These are phyloP conservation scores for Recurvomyces mirabilis DNA, from an alignment of 495 filamentous ascomycete species.

Conservation along the genomic window DNA sequence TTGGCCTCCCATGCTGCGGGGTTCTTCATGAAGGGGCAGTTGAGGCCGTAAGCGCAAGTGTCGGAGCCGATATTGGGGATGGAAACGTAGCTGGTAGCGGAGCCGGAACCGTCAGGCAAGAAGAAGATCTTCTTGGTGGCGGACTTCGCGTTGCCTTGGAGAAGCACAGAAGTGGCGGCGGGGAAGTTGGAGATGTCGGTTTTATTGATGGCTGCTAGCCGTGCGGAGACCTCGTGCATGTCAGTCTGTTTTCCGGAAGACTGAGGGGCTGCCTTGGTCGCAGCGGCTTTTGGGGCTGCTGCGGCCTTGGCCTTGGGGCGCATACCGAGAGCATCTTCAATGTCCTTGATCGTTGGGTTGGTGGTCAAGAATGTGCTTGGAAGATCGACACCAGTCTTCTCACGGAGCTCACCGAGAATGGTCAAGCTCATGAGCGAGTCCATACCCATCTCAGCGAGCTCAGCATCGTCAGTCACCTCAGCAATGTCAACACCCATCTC, in stretches of 20 bases:
- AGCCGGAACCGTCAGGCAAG: slow-evolving; percentile 68
- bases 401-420: slow-evolving; percentile 34
- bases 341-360: slow-evolving; percentile 34
- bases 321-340: slow-evolving; percentile 37
- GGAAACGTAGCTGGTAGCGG: slow-evolving; percentile 50
- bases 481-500: slow-evolving; percentile 37
- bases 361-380: slow-evolving; percentile 34
- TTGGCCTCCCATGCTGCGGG: slow-evolving; percentile 45
- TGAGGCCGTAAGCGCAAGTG: slow-evolving; percentile 49
- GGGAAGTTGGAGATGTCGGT: slow-evolving; percentile 30
- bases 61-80: slow-evolving; percentile 45
- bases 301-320: slow-evolving; percentile 27
- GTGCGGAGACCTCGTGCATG: slow-evolving; percentile 31
- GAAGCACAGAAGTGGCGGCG: slow-evolving; percentile 43
- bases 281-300: slow-evolving; percentile 15
- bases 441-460: slow-evolving; percentile 36
- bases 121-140: slow-evolving; percentile 57
- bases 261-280: slow-evolving; percentile 1
- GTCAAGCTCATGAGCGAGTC: slow-evolving; percentile 38
- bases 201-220: slow-evolving; percentile 22
- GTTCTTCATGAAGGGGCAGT: slow-evolving; percentile 56
- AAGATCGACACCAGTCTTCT: slow-evolving; percentile 35
- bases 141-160: slow-evolving; percentile 42
- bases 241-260: slow-evolving; percentile 22
- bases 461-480: slow-evolving; percentile 33